Percentiles rank a stretch among this genome's conserved stretches.
Conservation (phyloP, 2,329 filamentous ascomycete genomes). For the Penicillium sclerotiorum region DNA sequence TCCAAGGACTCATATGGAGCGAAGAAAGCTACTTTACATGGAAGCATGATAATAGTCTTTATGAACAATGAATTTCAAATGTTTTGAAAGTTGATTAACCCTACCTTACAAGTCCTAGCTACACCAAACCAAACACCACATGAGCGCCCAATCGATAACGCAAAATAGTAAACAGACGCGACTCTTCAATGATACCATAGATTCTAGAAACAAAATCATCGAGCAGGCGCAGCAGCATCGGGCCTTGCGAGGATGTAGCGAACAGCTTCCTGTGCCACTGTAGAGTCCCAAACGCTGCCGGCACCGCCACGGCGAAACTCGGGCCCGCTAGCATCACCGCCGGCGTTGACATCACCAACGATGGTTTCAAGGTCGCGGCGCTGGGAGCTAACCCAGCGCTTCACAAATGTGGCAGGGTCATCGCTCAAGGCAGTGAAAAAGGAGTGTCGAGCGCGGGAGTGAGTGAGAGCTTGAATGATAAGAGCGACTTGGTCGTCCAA, state of each 20-base stretch:
- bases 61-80: no score
- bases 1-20: no score
- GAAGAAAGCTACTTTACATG: no score
- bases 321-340: conserved; percentile 53
- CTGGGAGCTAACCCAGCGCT: conserved; percentile 87
- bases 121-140: conserved; percentile 25
- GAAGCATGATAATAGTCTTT: no score
- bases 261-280: conserved; percentile 64
- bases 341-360: conserved; percentile 72
- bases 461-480: conserved; percentile 77
- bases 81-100: no score
- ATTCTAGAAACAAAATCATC: neutral
- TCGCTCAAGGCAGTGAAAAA: conserved; percentile 79
- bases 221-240: conserved; percentile 28
- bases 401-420: conserved; percentile 82
- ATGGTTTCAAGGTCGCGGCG: conserved; percentile 88
- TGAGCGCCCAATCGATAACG: conserved; percentile 27
- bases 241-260: conserved; percentile 61
- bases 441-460: conserved; percentile 85
- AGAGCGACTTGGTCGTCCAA: conserved; percentile 86
- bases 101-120: conserved; percentile 22
- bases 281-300: conserved; percentile 65
- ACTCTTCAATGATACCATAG: conserved; percentile 3
- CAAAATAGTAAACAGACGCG: conserved; percentile 10
- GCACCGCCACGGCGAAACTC: conserved; percentile 54